phyloP scores from a whole-genome alignment of 805 yeast species.

The Pichia manshurica region DNA sequence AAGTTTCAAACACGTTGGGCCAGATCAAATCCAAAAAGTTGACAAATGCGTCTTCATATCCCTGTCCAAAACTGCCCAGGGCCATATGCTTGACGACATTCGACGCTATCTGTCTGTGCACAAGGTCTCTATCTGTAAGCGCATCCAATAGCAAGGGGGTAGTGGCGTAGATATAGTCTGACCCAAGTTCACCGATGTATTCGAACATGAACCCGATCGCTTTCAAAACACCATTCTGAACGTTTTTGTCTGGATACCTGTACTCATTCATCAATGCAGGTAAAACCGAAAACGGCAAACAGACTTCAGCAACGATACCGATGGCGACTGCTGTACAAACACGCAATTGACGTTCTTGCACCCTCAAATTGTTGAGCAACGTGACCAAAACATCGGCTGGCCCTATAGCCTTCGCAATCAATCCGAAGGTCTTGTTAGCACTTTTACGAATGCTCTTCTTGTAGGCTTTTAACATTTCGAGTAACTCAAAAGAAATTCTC shows the following conservation, averaged over 20 bases:
- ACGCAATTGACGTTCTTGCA: conserved; percentile 93
- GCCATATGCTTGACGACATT: conserved; percentile 80
- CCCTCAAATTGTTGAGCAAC: conserved; percentile 73
- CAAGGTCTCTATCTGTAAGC: conserved; percentile 80
- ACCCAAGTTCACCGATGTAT: conserved; percentile 74
- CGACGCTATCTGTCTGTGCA: conserved; percentile 94
- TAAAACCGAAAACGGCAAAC: conserved; percentile 86
- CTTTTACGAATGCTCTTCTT: conserved; percentile 71
- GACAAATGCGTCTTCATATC: conserved; percentile 74
- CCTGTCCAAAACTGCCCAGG: conserved; percentile 66
- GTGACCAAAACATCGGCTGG: conserved; percentile 92
- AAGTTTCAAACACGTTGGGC: conserved; percentile 90
- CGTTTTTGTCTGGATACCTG: conserved; percentile 83
- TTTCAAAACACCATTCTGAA: conserved; percentile 92
- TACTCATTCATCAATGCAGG: conserved; percentile 97
- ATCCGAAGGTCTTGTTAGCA: conserved; percentile 88
- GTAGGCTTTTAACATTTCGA: conserved; percentile 82
- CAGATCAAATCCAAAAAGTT: conserved; percentile 75
- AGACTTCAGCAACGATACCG: conserved; percentile 90
- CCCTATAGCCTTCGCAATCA: conserved; percentile 86
- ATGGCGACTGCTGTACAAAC: conserved; percentile 98
- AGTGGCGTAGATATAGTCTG: conserved; percentile 76
- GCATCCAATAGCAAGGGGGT: conserved; percentile 85
- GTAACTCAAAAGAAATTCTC: conserved; percentile 84
- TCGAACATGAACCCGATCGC: conserved; percentile 89